Percentiles rank a stretch among this genome's conserved stretches.
These are phyloP conservation scores for Posidonia oceanica DNA, from an alignment of 116 monocot species.

Conservation along the genomic window DNA sequence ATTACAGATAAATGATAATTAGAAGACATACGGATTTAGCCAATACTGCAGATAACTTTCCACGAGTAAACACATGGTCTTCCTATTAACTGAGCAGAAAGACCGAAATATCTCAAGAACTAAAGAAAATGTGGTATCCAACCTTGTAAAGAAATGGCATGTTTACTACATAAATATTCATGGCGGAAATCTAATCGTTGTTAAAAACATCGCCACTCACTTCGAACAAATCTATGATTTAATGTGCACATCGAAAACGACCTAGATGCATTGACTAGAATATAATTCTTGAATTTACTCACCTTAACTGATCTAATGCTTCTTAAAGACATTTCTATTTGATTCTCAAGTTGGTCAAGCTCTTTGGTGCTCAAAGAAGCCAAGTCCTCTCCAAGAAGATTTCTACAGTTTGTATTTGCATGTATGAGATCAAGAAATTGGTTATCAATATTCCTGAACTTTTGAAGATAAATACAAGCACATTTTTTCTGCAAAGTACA, in stretches of 20 bases:
- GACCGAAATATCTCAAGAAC: no score
- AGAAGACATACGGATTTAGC: no score
- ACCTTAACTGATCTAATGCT: constrained; percentile 28
- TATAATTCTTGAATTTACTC: background rate
- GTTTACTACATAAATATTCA: no score
- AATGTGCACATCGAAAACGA: background rate
- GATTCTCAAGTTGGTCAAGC: constrained; percentile 35
- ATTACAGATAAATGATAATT: no score
- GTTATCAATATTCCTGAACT: background rate
- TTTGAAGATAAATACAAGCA: background rate
- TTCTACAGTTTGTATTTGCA: constrained; percentile 7
- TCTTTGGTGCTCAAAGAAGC: constrained; percentile 15
- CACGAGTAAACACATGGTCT: no score
- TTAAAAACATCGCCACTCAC: no score
- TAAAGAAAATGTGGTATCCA: no score
- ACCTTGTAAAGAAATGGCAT: no score
- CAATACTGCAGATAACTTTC: no score
- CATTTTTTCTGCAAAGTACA: background rate
- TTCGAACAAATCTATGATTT: no score
- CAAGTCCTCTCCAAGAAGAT: constrained; percentile 36
- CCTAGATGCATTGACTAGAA: background rate
- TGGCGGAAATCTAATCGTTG: no score
- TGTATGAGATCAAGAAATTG: background rate
- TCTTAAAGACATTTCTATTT: constrained; percentile 24
- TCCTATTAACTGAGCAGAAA: no score